Conservation (phyloP, 176 grass and related monocot species). For the Tillandsia leiboldiana region DNA sequence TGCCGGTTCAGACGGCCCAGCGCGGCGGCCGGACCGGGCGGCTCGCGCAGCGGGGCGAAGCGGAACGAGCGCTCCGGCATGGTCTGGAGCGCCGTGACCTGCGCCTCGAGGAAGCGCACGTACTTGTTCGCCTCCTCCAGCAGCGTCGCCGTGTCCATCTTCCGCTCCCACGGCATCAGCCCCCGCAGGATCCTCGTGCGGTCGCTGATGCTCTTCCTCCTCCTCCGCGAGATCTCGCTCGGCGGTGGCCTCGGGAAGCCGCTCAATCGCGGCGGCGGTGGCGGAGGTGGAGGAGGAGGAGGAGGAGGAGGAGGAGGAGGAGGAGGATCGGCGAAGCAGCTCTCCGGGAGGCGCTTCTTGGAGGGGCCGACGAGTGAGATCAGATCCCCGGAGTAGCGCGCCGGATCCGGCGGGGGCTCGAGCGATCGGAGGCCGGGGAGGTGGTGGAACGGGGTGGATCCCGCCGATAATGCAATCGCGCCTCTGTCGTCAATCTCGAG, state of each 20-base stretch:
- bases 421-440: conserved; percentile 11
- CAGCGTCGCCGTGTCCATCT: conserved; percentile 18
- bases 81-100: conserved; percentile 7
- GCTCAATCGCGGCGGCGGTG: background rate
- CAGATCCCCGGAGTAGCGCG: background rate
- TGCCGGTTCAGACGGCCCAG: conserved; percentile 17
- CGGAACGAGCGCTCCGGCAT: background rate
- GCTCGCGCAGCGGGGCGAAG: background rate
- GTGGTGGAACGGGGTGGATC: conserved; percentile 4
- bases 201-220: conserved; percentile 22
- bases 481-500: background rate
- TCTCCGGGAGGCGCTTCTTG: conserved; percentile 6
- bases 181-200: conserved; percentile 11
- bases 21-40: background rate
- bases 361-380: background rate
- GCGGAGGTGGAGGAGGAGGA: background rate
- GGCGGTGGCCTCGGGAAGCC: background rate
- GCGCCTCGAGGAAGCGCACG: conserved; percentile 17
- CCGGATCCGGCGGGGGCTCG: background rate
- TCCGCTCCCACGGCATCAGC: conserved; percentile 23
- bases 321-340: background rate
- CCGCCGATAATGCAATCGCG: background rate
- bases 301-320: background rate
- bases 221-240: conserved; percentile 17
- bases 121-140: conserved; percentile 24